Conservation (phyloP, 768 basidiomycete genomes). For the Strobilomyces echinocephalus region DNA sequence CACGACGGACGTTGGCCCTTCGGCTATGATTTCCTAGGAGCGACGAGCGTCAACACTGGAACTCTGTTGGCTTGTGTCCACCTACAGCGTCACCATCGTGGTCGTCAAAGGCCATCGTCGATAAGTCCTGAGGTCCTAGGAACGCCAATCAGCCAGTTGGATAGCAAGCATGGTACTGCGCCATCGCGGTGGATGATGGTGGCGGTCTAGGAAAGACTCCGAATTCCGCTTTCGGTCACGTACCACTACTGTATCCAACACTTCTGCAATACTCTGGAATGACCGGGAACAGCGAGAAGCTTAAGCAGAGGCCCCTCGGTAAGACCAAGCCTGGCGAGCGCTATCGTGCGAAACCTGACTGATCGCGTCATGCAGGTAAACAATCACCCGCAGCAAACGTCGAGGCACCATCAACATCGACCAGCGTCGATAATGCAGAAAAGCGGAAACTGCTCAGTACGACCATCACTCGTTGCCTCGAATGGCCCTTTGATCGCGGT, state of each 20-base stretch:
- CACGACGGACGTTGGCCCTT: conserved; percentile 26
- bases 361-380: too few relatives aligned
- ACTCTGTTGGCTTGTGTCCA: neutral
- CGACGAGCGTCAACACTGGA: conserved; percentile 6
- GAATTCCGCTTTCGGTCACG: neutral
- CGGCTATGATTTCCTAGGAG: conserved; percentile 19
- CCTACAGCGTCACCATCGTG: conserved; percentile 6
- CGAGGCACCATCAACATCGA: too few relatives aligned
- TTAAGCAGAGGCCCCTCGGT: conserved; percentile 19
- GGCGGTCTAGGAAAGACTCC: neutral
- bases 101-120: conserved; percentile 9
- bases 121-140: neutral
- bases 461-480: neutral
- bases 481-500: neutral
- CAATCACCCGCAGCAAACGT: too few relatives aligned
- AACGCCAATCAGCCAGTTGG: neutral
- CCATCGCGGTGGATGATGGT: neutral
- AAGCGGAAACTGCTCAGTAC: conserved; percentile 19
- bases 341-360: too few relatives aligned
- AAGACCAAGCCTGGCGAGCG: neutral
- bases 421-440: conserved; percentile 1
- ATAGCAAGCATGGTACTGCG: neutral
- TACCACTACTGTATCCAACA: neutral
- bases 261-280: conserved; percentile 5
- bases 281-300: conserved; percentile 10